A percentile compares a stretch with the other conserved stretches of the same genome.
Conservation (phyloP, 495 filamentous ascomycete species). For the Hypoxylon cercidicola region DNA sequence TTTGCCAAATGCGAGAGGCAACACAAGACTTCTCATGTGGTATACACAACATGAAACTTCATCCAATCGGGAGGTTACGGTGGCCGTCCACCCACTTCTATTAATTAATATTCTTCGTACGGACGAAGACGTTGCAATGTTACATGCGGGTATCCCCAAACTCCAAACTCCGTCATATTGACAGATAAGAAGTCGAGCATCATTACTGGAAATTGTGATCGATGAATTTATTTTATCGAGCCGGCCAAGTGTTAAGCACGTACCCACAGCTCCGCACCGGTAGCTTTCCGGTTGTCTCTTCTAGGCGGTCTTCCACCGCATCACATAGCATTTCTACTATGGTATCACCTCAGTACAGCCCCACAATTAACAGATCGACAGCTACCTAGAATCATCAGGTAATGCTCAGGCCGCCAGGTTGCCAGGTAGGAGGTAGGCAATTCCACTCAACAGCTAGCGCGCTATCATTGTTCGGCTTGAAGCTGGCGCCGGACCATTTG, state of each 20-base stretch:
- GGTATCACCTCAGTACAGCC: no score
- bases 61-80: slow-evolving; percentile 1
- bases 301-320: slow-evolving; percentile 6
- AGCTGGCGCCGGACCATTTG: slow-evolving; percentile 18
- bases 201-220: neutral
- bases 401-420: no score
- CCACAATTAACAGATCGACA: slow-evolving; percentile 11
- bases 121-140: slow-evolving; percentile 8
- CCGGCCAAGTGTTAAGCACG: slow-evolving; percentile 22
- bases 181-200: neutral
- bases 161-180: slow-evolving; percentile 19
- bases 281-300: neutral
- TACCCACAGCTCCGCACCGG: slow-evolving; percentile 24
- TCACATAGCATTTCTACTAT: neutral
- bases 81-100: neutral
- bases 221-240: slow-evolving; percentile 1
- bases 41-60: neutral
- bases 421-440: no score
- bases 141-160: slow-evolving; percentile 16
- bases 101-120: slow-evolving; percentile 2
- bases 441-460: neutral
- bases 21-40: neutral
- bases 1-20: neutral
- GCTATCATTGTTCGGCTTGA: slow-evolving; percentile 11
- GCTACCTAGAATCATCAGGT: no score